These are phyloP conservation scores for Saposhnikovia divaricata DNA, from an alignment of 129 eudicot genomes.

Conservation along the genomic window DNA sequence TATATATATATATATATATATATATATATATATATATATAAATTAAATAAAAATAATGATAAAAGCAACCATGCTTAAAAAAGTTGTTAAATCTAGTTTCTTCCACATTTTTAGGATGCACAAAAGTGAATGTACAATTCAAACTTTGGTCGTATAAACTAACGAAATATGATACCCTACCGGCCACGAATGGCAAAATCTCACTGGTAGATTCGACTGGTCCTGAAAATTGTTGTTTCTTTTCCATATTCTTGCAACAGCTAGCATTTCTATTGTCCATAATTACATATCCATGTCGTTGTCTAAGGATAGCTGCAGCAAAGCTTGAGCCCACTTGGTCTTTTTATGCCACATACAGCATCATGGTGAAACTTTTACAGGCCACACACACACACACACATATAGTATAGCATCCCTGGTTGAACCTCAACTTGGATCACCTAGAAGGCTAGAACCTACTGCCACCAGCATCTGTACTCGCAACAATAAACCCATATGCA, in stretches of 20 bases:
- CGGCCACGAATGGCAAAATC: neutral
- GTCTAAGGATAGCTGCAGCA: neutral
- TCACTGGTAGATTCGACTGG: neutral
- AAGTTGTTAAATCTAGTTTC: neutral
- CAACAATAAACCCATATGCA: neutral
- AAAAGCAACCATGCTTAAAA: too few species aligned
- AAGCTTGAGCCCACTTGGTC: neutral
- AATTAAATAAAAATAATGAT: too few species aligned
- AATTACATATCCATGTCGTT: neutral
- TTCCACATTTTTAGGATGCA: neutral
- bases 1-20: too few species aligned
- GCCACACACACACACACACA: neutral
- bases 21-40: too few species aligned
- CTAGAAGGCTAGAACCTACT: neutral
- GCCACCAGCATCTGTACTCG: neutral
- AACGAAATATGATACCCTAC: neutral
- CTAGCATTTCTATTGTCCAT: neutral
- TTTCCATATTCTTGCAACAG: neutral
- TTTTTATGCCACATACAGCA: neutral
- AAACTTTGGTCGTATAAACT: neutral
- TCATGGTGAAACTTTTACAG: neutral
- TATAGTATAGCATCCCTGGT: neutral
- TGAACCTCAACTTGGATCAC: neutral
- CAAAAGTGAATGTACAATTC: neutral
- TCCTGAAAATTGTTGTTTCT: neutral